A percentile compares a stretch with the other conserved stretches of the same genome.
Conservation (phyloP, 2,329 filamentous ascomycete genomes). For the Aspergillus pseudoterreus region DNA sequence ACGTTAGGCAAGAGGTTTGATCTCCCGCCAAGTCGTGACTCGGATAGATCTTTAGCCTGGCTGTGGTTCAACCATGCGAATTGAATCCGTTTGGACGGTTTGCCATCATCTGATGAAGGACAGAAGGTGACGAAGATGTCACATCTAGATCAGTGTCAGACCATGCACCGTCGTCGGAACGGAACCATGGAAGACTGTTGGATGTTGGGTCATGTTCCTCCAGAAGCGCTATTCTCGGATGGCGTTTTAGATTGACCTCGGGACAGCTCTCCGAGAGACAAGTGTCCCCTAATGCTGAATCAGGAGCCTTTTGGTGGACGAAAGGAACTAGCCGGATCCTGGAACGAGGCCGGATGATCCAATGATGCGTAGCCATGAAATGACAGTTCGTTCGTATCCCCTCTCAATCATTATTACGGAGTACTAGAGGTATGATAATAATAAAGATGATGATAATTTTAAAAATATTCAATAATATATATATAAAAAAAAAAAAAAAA, state of each 20-base stretch:
- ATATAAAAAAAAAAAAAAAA: background rate
- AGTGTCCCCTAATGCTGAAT: background rate
- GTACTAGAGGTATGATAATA: background rate
- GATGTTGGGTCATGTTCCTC: background rate
- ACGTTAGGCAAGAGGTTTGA: slow-evolving; percentile 18
- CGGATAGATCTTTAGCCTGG: background rate
- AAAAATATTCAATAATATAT: background rate
- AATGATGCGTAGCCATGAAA: too few species aligned
- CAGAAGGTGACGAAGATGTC: too few species aligned
- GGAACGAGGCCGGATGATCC: too few species aligned
- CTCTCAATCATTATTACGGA: too few species aligned
- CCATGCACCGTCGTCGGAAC: too few species aligned
- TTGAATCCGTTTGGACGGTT: too few species aligned
- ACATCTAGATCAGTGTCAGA: background rate
- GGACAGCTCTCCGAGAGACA: background rate
- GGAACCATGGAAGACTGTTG: background rate
- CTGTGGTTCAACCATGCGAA: too few species aligned
- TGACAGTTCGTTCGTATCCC: too few species aligned
- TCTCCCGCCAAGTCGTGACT: slow-evolving; percentile 7
- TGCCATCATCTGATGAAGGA: too few species aligned
- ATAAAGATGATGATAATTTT: background rate
- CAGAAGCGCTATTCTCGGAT: background rate
- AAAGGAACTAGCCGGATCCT: background rate
- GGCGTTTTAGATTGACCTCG: background rate
- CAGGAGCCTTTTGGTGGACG: background rate